phyloP scores from a whole-genome alignment of 306 rosid genomes.

The Medicago truncatula region MtrunA17r5.0-ANR NC_053045.1:29099501-29100000 shows the following conservation, averaged over 20 bases:
- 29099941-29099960: slow-evolving; percentile 20
- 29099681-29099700: slow-evolving; percentile 96
- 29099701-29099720: slow-evolving; percentile 75
- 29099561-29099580: slow-evolving; percentile 5
- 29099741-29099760: slow-evolving; percentile 67
- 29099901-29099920: slow-evolving; percentile 90
- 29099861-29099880: slow-evolving; percentile 75
- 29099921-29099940: slow-evolving; percentile 39
- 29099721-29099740: slow-evolving; percentile 94
- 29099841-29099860: slow-evolving; percentile 86
- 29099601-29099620: slow-evolving; percentile 34
- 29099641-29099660: slow-evolving; percentile 35
- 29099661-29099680: slow-evolving; percentile 75
- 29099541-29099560: slow-evolving; percentile 1
- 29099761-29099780: slow-evolving; percentile 28
- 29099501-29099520: no score
- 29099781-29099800: slow-evolving; percentile 37
- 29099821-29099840: slow-evolving; percentile 40
- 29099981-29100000: slow-evolving; percentile 31
- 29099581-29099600: slow-evolving; percentile 29
- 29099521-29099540: slow-evolving; percentile 18
- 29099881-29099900: slow-evolving; percentile 75
- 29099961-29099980: slow-evolving; percentile 30
- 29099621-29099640: slow-evolving; percentile 25
- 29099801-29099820: not conserved